These are phyloP conservation scores for Trichosporon asahii DNA, from an alignment of 1,284 basidiomycete genomes.

Conservation along the genomic window DNA sequence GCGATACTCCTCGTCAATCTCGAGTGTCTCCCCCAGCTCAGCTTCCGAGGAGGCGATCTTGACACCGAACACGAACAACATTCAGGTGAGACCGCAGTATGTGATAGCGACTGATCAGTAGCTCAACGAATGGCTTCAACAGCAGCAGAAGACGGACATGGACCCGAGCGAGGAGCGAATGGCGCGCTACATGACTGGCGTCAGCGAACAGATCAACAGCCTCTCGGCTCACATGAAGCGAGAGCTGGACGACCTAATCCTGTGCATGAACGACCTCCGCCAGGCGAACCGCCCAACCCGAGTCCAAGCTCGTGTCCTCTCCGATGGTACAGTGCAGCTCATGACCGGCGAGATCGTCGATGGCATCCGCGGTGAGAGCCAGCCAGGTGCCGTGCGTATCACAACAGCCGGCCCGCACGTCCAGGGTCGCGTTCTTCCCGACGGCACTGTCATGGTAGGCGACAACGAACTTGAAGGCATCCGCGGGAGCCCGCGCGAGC, in stretches of 20 bases:
- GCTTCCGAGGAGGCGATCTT: neutral
- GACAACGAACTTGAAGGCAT: constrained; percentile 46
- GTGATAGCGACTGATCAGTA: constrained; percentile 19
- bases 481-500: constrained; percentile 31
- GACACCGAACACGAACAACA: neutral
- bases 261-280: constrained; percentile 41
- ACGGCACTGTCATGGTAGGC: constrained; percentile 46
- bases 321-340: constrained; percentile 46
- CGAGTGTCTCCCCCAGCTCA: neutral
- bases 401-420: constrained; percentile 30
- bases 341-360: constrained; percentile 47
- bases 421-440: constrained; percentile 40
- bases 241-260: constrained; percentile 43
- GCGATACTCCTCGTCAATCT: neutral
- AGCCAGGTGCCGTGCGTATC: constrained; percentile 22
- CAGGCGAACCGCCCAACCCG: constrained; percentile 42
- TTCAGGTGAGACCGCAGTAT: neutral
- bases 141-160: constrained; percentile 16
- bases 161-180: constrained; percentile 24
- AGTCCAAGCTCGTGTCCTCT: constrained; percentile 38
- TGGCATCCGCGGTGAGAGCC: constrained; percentile 39
- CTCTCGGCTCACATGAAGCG: constrained; percentile 32
- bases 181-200: constrained; percentile 47
- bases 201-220: constrained; percentile 46
- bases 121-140: constrained; percentile 35